A percentile compares a stretch with the other conserved stretches of the same genome.
These are phyloP conservation scores for Cercospora sp. DNA, from an alignment of 2,329 filamentous ascomycete genomes.

Conservation along the genomic window DNA sequence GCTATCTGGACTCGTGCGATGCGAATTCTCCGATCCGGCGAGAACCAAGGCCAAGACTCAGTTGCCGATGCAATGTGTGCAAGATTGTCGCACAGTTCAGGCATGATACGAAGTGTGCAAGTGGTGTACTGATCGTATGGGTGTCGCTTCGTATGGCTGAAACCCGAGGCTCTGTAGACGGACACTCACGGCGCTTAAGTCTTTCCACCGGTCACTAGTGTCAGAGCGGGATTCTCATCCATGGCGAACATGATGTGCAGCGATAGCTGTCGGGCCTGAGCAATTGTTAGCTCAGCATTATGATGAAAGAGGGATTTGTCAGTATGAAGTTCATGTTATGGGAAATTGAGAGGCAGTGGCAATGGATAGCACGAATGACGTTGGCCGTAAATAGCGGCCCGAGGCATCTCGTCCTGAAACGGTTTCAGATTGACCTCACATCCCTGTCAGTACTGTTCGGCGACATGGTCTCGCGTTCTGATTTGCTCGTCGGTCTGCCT, in stretches of 20 bases:
- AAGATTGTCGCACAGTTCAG: background rate
- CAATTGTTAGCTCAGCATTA: no score
- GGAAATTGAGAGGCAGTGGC: background rate
- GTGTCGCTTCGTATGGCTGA: background rate
- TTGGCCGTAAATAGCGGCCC: background rate
- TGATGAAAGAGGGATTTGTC: background rate
- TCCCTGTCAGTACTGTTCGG: background rate
- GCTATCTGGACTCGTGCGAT: background rate
- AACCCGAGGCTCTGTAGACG: background rate
- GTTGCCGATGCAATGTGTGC: background rate
- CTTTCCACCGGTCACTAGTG: background rate
- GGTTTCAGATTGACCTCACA: slow-evolving; percentile 7
- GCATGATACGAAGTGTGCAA: background rate
- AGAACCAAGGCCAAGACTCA: background rate
- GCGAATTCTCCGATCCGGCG: background rate
- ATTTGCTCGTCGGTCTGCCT: slow-evolving; percentile 7
- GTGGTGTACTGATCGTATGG: background rate
- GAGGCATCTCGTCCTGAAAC: slow-evolving; percentile 1
- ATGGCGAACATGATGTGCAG: background rate
- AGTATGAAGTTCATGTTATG: background rate
- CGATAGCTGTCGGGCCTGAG: background rate
- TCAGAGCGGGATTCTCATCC: background rate
- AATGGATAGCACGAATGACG: background rate
- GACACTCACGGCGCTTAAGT: background rate
- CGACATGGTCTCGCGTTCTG: background rate